Percentiles rank a stretch among this genome's conserved stretches.
These are phyloP conservation scores for Trichomonascus vanleenenianus DNA, from an alignment of 805 yeast genomes.

Conservation along the genomic window DNA sequence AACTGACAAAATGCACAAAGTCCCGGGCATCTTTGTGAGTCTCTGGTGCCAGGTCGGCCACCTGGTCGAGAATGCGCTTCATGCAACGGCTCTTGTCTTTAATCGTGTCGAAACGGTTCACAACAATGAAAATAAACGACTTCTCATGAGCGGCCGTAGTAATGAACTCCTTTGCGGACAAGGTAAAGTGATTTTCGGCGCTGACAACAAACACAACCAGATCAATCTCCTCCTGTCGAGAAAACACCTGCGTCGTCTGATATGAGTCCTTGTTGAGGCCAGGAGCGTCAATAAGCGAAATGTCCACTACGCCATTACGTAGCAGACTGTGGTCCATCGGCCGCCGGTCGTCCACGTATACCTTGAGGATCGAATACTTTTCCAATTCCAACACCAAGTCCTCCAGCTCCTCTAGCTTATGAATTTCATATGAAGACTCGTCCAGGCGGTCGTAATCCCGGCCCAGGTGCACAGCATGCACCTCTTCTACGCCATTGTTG, in stretches of 20 bases:
- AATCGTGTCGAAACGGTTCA: conserved; percentile 85
- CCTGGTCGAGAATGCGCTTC: conserved; percentile 72
- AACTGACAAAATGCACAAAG: conserved; percentile 87
- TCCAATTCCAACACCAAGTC: conserved; percentile 70
- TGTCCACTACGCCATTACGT: conserved; percentile 86
- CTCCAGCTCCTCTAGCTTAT: conserved; percentile 48
- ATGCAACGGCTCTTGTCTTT: conserved; percentile 74
- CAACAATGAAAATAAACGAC: conserved; percentile 86
- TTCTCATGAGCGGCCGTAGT: conserved; percentile 86
- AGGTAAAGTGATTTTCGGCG: conserved; percentile 92
- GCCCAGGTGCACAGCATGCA: conserved; percentile 69
- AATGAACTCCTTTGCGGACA: conserved; percentile 90
- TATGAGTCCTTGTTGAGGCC: conserved; percentile 90
- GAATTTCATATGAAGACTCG: conserved; percentile 56
- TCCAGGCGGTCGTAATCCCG: conserved; percentile 43
- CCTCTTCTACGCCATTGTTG: conserved; percentile 74
- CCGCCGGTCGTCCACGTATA: conserved; percentile 73
- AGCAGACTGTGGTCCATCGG: conserved; percentile 60
- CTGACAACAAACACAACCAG: conserved; percentile 91
- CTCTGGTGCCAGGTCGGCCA: conserved; percentile 78
- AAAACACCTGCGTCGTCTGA: conserved; percentile 90
- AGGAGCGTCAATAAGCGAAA: conserved; percentile 92
- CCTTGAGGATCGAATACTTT: conserved; percentile 61
- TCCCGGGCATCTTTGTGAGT: conserved; percentile 83
- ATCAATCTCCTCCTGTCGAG: conserved; percentile 96